Base-by-base conservation (phyloP, 148 eudicot species). In the Simmondsia chinensis region DNA sequence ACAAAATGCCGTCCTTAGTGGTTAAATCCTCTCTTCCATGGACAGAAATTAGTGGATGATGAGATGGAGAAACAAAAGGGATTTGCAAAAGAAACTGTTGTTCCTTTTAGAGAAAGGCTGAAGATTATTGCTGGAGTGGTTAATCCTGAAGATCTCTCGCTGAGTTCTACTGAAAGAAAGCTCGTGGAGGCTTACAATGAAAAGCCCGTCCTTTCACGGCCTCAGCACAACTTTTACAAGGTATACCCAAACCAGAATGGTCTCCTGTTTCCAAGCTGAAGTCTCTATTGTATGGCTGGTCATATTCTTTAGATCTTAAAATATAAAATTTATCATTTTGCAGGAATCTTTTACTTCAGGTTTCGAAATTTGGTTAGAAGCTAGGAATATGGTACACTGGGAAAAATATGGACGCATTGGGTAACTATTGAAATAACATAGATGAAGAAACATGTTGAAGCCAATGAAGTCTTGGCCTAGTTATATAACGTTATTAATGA, bases 131-230 rank as follows among this genome's bases (percentile, higher is more conserved):
- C 71, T 47, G 86, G 96, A 5, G 65, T 87, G 28, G 86, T 58
- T 19, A 87, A 87, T 66, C 83, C 77, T 5, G 88, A 89, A 43
- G 94, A 85, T 43, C 74, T 85, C 15, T 60, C 51, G 27, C 63
- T 81, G 33, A 74, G 74, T 57, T 55, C 82, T 23, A 59, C 95
- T 4, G 95, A 81, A 49, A 79, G 72, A 45, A 91, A 82, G 61
- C 86, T 85, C 37, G 57, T 82, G 21, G 29, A 72, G 39, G 79
- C 95, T 29, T 91, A 89, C 57, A 89, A 89, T 26, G 88, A 81
- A 58, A 85, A 85, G 59, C 95, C 97, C 4, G 97, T 85, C 20
- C 95, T 91, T 39, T 85, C 97, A n/a, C 94, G 97, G 20, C 97
- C 95, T 42, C 97, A 91, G 43, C 97, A 91, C 59, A 61, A 59